Evolutionary conservation across 2,329 filamentous ascomycete genomes (phyloP), one percentile per base, ranked within the genome.

Genomic region (Incumbomyces lentus): DNA sequence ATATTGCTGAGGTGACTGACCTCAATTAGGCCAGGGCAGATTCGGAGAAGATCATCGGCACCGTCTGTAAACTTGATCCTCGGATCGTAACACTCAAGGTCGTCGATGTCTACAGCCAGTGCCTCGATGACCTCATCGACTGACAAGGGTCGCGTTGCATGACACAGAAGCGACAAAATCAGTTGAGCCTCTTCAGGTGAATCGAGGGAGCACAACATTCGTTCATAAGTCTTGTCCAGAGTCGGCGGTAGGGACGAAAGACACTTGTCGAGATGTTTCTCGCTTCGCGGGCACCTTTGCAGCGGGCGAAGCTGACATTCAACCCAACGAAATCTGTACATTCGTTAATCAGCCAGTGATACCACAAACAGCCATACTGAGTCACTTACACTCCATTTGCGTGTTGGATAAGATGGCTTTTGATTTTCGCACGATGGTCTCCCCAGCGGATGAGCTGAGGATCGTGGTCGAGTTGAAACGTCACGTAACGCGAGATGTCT

Each of bases 161-260:
- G 53, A 42, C 53, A 58, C 37, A 62, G 51, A 2, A 60, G 36
- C 11, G 53, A 57, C 14, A 63, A 48, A 12, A 59, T 45, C 2
- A 51, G 52, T n/a, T 49, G 51, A 3, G 56, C 55, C 11, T 62
- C 53, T 31, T 60, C 48, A 10, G 45, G 10, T 11, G 48, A 50
- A 7, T 31, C 12, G 17, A 63, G 61, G 34, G 32, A 51, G 30
- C 48, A 55, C 1, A 64, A 35, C 13, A 63, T 60, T 34, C 58
- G 54, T 32, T 60, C 57, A 29, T 63, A 63, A 8, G 59, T 62
- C 47, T 61, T 52, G 37, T 62, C 58, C 1, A 64, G 44, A 38
- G 49, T 50, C 16, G 44, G 46, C 14, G 60, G 61, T 26, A 63
- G 47, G 4, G 54, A 49, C 2, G 36, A 33, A 3, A 64, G 47